phyloP scores from a whole-genome alignment of 148 eudicot species.

The Amaranthus palmeri region DNA sequence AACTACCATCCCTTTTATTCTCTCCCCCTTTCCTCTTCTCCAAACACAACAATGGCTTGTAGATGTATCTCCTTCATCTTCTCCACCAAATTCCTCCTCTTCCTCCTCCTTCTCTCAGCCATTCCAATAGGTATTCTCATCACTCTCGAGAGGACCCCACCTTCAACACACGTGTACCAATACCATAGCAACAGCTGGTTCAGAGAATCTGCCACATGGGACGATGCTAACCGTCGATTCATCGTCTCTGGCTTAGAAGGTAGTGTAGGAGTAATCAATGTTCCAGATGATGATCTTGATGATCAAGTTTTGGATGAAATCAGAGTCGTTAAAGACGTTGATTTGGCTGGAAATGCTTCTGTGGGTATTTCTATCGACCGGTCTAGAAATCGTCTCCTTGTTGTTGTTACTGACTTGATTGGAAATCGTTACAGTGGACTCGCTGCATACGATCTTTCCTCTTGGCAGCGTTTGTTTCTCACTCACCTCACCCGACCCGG shows the following conservation, averaged over 20 bases:
- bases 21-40: background rate
- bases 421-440: conserved; percentile 63
- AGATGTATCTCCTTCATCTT: conserved; percentile 29
- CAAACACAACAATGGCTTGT: conserved; percentile 7
- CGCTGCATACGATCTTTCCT: conserved; percentile 72
- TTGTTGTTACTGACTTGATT: conserved; percentile 52
- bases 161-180: conserved; percentile 49
- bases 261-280: conserved; percentile 53
- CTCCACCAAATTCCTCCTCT: conserved; percentile 44
- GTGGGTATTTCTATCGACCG: conserved; percentile 58
- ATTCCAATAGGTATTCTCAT: conserved; percentile 62
- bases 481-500: conserved; percentile 66
- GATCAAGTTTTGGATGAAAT: conserved; percentile 37
- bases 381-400: conserved; percentile 57
- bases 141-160: conserved; percentile 46
- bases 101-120: conserved; percentile 56
- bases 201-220: conserved; percentile 74
- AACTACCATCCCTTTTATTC: background rate
- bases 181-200: conserved; percentile 69
- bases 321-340: conserved; percentile 44
- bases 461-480: conserved; percentile 65
- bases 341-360: conserved; percentile 53
- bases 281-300: conserved; percentile 25
- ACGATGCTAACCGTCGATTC: conserved; percentile 59
- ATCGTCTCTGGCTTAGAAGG: conserved; percentile 73